These are phyloP conservation scores for Microcos paniculata DNA, from an alignment of 345 rosid genomes.

Conservation along the genomic window DNA sequence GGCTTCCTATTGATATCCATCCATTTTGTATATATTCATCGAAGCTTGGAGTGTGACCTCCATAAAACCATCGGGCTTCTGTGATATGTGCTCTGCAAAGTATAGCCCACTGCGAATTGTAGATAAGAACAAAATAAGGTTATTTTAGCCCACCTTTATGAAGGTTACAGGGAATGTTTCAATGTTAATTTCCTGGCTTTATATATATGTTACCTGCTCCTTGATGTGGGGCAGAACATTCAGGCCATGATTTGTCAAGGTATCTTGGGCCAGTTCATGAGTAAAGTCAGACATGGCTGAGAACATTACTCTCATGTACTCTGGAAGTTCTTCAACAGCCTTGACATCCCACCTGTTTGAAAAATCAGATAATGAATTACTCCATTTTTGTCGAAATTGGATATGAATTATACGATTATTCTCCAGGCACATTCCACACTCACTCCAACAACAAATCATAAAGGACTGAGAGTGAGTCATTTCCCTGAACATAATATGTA, in stretches of 20 bases:
- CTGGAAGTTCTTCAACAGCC: constrained; percentile 1
- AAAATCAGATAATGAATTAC: not conserved
- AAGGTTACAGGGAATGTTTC: no score
- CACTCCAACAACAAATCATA: no score
- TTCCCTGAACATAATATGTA: no score
- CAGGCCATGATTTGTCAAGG: not conserved
- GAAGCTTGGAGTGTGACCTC: not conserved
- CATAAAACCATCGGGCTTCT: constrained; percentile 11
- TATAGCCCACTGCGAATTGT: not conserved
- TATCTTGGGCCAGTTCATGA: constrained; percentile 1
- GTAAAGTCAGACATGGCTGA: constrained; percentile 6
- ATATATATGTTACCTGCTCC: not conserved
- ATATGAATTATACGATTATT: no score
- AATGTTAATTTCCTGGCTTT: not conserved
- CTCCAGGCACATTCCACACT: no score
- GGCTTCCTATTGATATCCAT: constrained; percentile 4
- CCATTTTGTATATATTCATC: constrained; percentile 3
- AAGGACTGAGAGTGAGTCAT: no score
- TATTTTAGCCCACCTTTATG: not conserved
- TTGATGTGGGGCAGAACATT: constrained; percentile 9
- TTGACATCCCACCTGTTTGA: not conserved
- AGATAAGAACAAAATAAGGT: not conserved
- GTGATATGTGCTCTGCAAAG: not conserved
- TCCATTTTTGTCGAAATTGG: not conserved
- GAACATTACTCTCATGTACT: constrained; percentile 8